Evolutionary conservation across 2,329 filamentous ascomycete genomes (phyloP), one percentile per base, ranked within the genome.

Genomic region (Clonostachys chloroleuca): DNA sequence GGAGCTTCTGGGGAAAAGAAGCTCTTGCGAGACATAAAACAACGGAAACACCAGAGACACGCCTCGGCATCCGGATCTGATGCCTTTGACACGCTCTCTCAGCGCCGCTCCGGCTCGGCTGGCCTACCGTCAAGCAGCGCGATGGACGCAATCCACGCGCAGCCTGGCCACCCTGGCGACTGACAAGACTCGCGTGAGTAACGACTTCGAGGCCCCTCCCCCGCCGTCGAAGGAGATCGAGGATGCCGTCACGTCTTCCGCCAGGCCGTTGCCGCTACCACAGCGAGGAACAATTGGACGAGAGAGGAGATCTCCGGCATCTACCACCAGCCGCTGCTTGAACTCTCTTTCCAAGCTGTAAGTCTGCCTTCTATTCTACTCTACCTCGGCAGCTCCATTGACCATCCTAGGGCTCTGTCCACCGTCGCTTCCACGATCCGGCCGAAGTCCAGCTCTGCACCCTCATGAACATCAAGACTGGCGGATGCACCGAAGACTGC

Each of bases 391-490:
- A 34, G n/a, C 34, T n/a, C 30, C 47, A 41, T 30, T 47, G 34
- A 40, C 6, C 40, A 36, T 49, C 51, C 3, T 10, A 94, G 89
- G 83, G 81, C 54, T 80, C 77, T 35, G 72, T 95, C 48, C 91
- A 96, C 68, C 84, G 89, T 42, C 85, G 86, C 57, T 95, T 95
- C 73, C 91, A 95, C 69, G 80, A 88, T 60, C 88, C 91, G 7
- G 77, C 84, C 42, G 84, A 89, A 30, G 89, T 96, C 52, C 91
- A 96, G 68, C 86, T 95, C 68, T 96, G 91, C 73, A 96, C 91
- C 0, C 76, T 96, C 49, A 95, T 95, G 88, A 95, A 95, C 75
- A 96, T 96, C 74, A 96, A 96, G 65, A 95, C 89, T 9, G 91
- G 91, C 47, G 91, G 91, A 43, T 96, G 91, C 69, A 90, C 83